Evolutionary conservation across 768 basidiomycete genomes (phyloP), one percentile per base, ranked within the genome.

Genomic region (Trametes gibbosa): DNA sequence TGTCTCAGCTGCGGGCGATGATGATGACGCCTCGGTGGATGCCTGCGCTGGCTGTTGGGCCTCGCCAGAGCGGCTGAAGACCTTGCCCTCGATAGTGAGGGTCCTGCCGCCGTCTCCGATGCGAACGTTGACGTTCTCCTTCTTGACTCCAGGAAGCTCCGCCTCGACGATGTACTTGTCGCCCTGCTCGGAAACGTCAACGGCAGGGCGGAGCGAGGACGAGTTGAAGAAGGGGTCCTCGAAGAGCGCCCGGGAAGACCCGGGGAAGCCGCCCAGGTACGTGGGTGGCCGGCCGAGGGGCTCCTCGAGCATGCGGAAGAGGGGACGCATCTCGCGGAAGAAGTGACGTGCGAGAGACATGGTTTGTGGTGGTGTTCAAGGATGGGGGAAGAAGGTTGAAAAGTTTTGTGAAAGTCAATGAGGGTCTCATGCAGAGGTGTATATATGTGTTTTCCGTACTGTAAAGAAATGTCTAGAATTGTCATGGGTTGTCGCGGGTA

Each of bases 281-380:
- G 68, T 63, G 35, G 66, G 45, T 8, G 74, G 69, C 21, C 81
- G 79, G 0, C 73, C 68, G 4, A 90, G 68, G 7, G 89, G 89
- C 64, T 90, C 87, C 32, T 91, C 89, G 43, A 92, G 76, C 77
- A 89, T 76, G 51, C 86, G 86, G 74, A 91, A 87, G 54, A 92
- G 70, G 32, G 89, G 89, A 51, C 86, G 82, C 66, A 89, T 79
- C 71, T 92, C 90, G 64, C 81, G 82, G 61, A 90, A 67, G 67
- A 69, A 66, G 29, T 70, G 66, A 40, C 69, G 68, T 52, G 68
- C 25, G 50, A 70, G 65, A 45, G 69, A 69, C 69, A 70, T 70
- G 35, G 41, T 58, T 39, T 5, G 41, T n/a, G 3, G 47, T 21
- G 14, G 37, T 14, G 4, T 13, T 32, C 10, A 39, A 39, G 24